phyloP scores from a whole-genome alignment of 257 asterid species.

The Salvia splendens region DNA sequence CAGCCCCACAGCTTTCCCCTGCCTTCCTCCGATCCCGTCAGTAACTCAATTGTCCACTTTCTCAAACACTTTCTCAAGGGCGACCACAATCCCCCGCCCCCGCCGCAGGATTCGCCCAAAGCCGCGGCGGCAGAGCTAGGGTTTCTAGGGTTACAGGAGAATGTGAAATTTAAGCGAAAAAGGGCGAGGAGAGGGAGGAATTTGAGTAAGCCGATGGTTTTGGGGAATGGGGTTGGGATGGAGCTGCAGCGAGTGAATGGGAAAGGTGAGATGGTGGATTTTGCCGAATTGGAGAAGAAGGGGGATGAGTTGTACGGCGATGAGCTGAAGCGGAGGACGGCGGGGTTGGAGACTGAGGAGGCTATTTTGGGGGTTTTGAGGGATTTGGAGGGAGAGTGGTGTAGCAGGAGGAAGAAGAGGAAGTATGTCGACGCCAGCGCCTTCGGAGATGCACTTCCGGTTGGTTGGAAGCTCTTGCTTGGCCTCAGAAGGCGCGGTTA shows the following conservation, averaged over 20 bases:
- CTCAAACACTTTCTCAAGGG: slow-evolving; percentile 63
- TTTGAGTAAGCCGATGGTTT: slow-evolving; percentile 32
- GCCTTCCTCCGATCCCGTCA: slow-evolving; percentile 67
- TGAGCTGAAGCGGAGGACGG: slow-evolving; percentile 68
- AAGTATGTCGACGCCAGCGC: slow-evolving; percentile 72
- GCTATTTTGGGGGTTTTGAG: slow-evolving; percentile 59
- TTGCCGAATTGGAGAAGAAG: slow-evolving; percentile 52
- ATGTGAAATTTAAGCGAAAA: slow-evolving; percentile 46
- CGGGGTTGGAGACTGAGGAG: slow-evolving; percentile 71
- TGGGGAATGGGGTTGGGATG: slow-evolving; percentile 47
- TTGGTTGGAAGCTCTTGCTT: slow-evolving; percentile 87
- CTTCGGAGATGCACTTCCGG: slow-evolving; percentile 65
- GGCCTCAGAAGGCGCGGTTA: slow-evolving; percentile 77
- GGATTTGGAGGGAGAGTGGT: slow-evolving; percentile 86
- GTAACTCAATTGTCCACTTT: slow-evolving; percentile 62
- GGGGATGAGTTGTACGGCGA: slow-evolving; percentile 67
- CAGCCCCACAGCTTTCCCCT: slow-evolving; percentile 39
- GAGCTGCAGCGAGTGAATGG: slow-evolving; percentile 57
- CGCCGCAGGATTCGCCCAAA: slow-evolving; percentile 22
- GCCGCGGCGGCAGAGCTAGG: slow-evolving; percentile 34
- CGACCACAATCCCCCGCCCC: slow-evolving; percentile 60
- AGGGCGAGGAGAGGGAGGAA: slow-evolving; percentile 42
- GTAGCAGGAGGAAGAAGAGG: slow-evolving; percentile 93
- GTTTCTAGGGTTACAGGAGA: slow-evolving; percentile 46
- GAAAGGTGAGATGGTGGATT: slow-evolving; percentile 65